Base-by-base conservation (phyloP, 2,329 filamentous ascomycete genomes). In the Colletotrichum costaricense region DNA sequence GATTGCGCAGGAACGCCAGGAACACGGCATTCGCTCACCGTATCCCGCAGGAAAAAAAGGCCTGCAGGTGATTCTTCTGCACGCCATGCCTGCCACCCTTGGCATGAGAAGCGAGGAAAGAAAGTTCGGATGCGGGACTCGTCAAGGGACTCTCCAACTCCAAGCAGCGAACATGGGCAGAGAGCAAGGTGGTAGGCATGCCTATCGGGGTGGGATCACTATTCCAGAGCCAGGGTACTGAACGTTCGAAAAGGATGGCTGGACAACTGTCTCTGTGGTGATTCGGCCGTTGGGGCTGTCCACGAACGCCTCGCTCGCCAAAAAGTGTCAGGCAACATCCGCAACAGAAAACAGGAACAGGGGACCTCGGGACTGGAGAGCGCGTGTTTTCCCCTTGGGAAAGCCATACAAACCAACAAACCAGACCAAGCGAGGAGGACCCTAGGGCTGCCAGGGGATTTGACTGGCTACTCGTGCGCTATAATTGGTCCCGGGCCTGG, bases 1-100 rank as follows among this genome's bases (percentile, higher is more conserved):
- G 67, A 62, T 56, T 35, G 33, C 55, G 67, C 70, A 60, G 55
- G 67, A 72, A 72, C 66, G 56, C 60, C 66, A 70, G 56, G 67
- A 70, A 73, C 67, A 35, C 67, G 60, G 60, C 59, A 65, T 28
- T 60, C 65, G 56, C 49, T 63, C 60, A 63, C 60, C 60, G 57
- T 64, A 60, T 52, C 35, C 49, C 49, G 49, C 56, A 35, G 46
- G 33, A 35, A 35, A 35, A 42, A 42, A 35, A 33, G 8, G 42
- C 42, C 58, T 73, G 55, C 46, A 62, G 60, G 67, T 22, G 60
- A 65, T 64, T 35, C 57, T 35, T 59, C 67, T 64, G 69, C 65
- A 72, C 52, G 65, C 58, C 58, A 69, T 72, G 14, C n/a, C 63
- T 58, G 64, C 46, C 49, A 55, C 55, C 35, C 46, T 73, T 64